Percentiles rank a stretch among this genome's conserved stretches.
phyloP scores from a whole-genome alignment of 2,329 filamentous ascomycete species.

The Furcasterigmium sp. region DNA sequence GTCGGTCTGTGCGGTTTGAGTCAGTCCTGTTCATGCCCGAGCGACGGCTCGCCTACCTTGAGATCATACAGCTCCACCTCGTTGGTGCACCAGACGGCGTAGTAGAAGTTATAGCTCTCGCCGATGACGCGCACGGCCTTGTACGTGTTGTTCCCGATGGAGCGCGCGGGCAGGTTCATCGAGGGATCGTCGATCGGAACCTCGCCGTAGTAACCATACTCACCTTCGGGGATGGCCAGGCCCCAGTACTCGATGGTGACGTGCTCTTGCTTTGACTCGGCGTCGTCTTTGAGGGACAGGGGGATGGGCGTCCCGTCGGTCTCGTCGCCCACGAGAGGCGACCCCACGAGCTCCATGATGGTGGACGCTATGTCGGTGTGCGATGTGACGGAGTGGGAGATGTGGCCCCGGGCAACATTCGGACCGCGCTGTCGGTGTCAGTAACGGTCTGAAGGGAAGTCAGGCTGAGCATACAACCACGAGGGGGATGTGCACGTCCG shows the following conservation, averaged over 20 bases:
- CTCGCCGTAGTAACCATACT: neutral
- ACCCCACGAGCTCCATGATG: slow-evolving; percentile 29
- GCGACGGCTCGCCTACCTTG: slow-evolving; percentile 26
- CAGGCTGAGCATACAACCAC: neutral
- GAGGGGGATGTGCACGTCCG: too few relatives aligned
- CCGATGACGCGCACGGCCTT: slow-evolving; percentile 42
- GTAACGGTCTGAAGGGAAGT: slow-evolving; percentile 3
- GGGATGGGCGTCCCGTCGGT: slow-evolving; percentile 44
- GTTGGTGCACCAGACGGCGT: slow-evolving; percentile 50
- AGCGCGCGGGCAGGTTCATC: too few relatives aligned
- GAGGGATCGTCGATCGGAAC: too few relatives aligned
- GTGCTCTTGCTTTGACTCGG: slow-evolving; percentile 31
- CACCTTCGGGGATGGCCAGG: slow-evolving; percentile 9
- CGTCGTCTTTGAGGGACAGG: slow-evolving; percentile 12
- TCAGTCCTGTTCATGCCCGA: neutral
- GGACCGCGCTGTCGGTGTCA: slow-evolving; percentile 42
- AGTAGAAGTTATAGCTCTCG: slow-evolving; percentile 45
- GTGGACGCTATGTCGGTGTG: slow-evolving; percentile 50
- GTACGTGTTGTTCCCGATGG: slow-evolving; percentile 53
- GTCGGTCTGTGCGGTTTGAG: neutral
- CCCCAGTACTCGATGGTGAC: slow-evolving; percentile 45
- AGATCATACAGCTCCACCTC: slow-evolving; percentile 36
- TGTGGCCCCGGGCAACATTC: slow-evolving; percentile 26
- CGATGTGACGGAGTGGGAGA: slow-evolving; percentile 31
- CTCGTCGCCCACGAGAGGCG: slow-evolving; percentile 21